Percentiles rank a stretch among this genome's conserved stretches.
phyloP scores from a whole-genome alignment of 768 basidiomycete genomes.

The Hortiboletus flavorubellus region DNA sequence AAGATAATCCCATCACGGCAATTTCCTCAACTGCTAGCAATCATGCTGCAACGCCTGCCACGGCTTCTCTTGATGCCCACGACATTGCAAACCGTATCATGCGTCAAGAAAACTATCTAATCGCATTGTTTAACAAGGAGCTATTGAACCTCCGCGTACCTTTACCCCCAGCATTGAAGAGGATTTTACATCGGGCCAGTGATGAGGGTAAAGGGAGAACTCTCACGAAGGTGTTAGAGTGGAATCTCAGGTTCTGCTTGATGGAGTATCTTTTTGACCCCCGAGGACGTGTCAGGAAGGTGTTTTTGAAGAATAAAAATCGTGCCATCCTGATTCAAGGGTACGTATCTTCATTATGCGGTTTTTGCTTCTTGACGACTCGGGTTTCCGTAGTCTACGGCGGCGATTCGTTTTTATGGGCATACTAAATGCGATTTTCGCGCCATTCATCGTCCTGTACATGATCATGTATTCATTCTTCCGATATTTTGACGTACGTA shows the following conservation, averaged over 20 bases:
- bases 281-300: constrained; percentile 86
- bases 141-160: constrained; percentile 86
- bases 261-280: constrained; percentile 93
- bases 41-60: constrained; percentile 57
- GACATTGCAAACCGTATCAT: constrained; percentile 97
- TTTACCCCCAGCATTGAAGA: constrained; percentile 56
- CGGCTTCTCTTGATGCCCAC: constrained; percentile 92
- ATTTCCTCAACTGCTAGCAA: constrained; percentile 59
- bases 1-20: constrained; percentile 91
- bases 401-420: constrained; percentile 97
- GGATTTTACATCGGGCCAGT: constrained; percentile 43
- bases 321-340: constrained; percentile 75
- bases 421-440: constrained; percentile 90
- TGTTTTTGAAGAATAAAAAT: constrained; percentile 86
- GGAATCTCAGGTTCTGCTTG: constrained; percentile 95
- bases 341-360: constrained; percentile 41
- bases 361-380: neutral
- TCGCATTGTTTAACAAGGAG: constrained; percentile 97
- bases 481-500: constrained; percentile 93
- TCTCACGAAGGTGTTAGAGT: constrained; percentile 89
- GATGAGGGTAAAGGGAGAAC: constrained; percentile 67
- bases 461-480: constrained; percentile 99
- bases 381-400: constrained; percentile 50
- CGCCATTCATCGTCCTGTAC: constrained; percentile 95
- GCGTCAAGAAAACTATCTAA: constrained; percentile 98